phyloP scores from a whole-genome alignment of 2,329 filamentous ascomycete species.

The Trichoderma sp. region DNA sequence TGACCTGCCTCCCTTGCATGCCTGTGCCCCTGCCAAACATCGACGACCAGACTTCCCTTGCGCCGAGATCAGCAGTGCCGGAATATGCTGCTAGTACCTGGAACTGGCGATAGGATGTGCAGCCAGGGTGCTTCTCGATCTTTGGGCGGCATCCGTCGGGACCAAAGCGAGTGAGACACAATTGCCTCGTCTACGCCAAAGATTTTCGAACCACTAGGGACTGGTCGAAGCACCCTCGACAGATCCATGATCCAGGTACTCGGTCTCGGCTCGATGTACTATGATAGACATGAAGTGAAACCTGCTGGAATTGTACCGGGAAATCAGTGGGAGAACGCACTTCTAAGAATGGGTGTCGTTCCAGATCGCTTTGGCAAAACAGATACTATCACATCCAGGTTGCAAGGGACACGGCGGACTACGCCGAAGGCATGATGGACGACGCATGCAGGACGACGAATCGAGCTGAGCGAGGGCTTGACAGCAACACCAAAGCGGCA shows the following conservation, averaged over 20 bases:
- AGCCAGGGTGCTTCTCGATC: background rate
- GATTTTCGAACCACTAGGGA: background rate
- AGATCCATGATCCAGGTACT: background rate
- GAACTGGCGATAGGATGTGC: background rate
- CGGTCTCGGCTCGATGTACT: background rate
- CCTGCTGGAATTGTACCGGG: background rate
- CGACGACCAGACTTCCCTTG: background rate
- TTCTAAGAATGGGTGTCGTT: background rate
- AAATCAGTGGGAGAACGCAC: background rate
- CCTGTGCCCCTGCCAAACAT: background rate
- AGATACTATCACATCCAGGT: background rate
- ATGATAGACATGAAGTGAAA: background rate
- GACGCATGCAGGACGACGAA: slow-evolving; percentile 1
- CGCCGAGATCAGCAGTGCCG: background rate
- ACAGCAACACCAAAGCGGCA: background rate
- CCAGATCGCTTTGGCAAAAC: too few relatives aligned
- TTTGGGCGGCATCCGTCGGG: background rate
- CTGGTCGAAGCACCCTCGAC: background rate
- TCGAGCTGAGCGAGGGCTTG: background rate
- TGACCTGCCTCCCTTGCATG: background rate
- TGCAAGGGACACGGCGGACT: background rate
- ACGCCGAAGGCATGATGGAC: slow-evolving; percentile 3
- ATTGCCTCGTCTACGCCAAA: background rate
- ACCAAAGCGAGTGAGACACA: background rate
- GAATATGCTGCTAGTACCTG: background rate